phyloP scores from a whole-genome alignment of 768 basidiomycete genomes.

The Panaeolus papilionaceus region DNA sequence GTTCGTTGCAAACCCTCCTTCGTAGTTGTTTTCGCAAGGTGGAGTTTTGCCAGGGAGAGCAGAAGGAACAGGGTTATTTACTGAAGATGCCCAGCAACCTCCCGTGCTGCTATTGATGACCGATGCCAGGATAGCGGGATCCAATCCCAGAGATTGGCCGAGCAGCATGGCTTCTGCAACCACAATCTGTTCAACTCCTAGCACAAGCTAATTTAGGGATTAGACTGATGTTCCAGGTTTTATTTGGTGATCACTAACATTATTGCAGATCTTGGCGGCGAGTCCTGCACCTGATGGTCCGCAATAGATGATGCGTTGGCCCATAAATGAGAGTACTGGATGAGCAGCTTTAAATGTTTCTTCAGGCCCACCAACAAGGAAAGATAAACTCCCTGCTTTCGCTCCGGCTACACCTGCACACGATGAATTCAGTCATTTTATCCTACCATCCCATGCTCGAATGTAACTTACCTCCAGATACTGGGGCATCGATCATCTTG shows the following conservation, averaged over 20 bases:
- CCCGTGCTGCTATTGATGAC: slow-evolving; percentile 90
- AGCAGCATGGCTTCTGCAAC: slow-evolving; percentile 92
- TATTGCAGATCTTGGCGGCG: slow-evolving; percentile 92
- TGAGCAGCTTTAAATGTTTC: slow-evolving; percentile 60
- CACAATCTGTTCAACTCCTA: slow-evolving; percentile 83
- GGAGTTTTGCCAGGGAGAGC: slow-evolving; percentile 75
- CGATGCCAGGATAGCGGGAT: slow-evolving; percentile 75
- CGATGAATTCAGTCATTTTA: slow-evolving; percentile 11
- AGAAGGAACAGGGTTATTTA: slow-evolving; percentile 87
- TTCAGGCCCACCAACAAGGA: slow-evolving; percentile 86
- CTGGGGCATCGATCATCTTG: slow-evolving; percentile 90
- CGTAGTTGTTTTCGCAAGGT: slow-evolving; percentile 83
- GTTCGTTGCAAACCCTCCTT: slow-evolving; percentile 84
- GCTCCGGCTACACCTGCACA: slow-evolving; percentile 81
- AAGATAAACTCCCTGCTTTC: slow-evolving; percentile 85
- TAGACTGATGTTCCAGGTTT: slow-evolving; percentile 22
- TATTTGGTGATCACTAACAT: slow-evolving; percentile 50
- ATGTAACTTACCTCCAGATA: slow-evolving; percentile 78
- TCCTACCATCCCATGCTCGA: slow-evolving; percentile 3
- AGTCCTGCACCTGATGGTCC: slow-evolving; percentile 83
- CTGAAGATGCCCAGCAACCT: slow-evolving; percentile 81
- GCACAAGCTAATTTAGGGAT: slow-evolving; percentile 51
- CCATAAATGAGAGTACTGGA: slow-evolving; percentile 76
- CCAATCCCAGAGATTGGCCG: slow-evolving; percentile 81
- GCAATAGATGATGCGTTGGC: slow-evolving; percentile 82